A percentile compares a stretch with the other conserved stretches of the same genome.
Evolutionary conservation across 2,329 filamentous ascomycete species (phyloP).

Genomic region (Cladosporium cucumerinum): DNA sequence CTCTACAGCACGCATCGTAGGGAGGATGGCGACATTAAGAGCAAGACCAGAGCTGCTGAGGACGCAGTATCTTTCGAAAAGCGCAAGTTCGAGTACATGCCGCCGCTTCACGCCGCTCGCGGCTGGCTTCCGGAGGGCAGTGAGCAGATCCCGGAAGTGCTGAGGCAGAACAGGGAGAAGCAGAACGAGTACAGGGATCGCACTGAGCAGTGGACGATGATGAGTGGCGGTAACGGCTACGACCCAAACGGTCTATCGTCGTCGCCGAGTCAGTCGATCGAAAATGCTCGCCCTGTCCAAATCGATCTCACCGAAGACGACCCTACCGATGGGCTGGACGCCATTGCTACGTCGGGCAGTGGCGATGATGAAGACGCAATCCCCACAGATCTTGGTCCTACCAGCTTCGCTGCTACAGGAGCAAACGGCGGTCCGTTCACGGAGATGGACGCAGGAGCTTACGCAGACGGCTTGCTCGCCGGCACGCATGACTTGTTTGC

Average conservation of each 20-base stretch:
- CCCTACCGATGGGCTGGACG: background rate
- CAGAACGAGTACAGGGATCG: background rate
- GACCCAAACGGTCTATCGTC: background rate
- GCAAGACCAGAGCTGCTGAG: slow-evolving; percentile 22
- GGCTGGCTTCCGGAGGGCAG: slow-evolving; percentile 20
- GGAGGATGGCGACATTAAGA: slow-evolving; percentile 5
- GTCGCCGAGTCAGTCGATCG: background rate
- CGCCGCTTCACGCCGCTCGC: slow-evolving; percentile 21
- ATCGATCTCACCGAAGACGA: slow-evolving; percentile 7
- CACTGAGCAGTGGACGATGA: slow-evolving; percentile 6
- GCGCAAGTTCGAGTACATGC: slow-evolving; percentile 18
- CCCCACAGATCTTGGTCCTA: background rate
- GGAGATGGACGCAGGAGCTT: background rate
- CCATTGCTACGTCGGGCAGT: background rate
- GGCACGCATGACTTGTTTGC: background rate
- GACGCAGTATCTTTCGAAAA: slow-evolving; percentile 15
- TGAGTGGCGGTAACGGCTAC: background rate
- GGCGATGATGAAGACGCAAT: background rate
- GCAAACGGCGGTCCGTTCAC: background rate
- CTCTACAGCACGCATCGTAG: background rate
- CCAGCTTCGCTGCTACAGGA: background rate
- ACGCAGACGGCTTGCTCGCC: background rate
- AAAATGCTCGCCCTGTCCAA: background rate
- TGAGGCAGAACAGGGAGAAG: background rate
- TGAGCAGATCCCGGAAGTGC: background rate